phyloP scores from a whole-genome alignment of 805 yeast species.

The Wickerhamiella vanderwaltii region DNA sequence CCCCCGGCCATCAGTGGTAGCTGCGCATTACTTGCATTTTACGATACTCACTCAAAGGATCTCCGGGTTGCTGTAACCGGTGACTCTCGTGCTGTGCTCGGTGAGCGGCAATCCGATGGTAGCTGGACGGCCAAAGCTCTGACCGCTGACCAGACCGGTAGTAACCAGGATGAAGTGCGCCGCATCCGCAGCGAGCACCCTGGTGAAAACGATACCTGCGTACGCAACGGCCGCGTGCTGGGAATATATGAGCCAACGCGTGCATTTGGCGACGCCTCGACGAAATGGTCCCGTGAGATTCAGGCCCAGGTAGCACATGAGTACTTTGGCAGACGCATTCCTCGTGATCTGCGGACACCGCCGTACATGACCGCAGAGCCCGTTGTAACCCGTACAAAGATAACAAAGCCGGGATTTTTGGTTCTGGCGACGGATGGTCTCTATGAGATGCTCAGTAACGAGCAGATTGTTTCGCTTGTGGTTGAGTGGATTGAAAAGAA shows the following conservation, averaged over 20 bases:
- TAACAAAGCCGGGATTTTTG: constrained; percentile 67
- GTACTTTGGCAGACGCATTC: constrained; percentile 61
- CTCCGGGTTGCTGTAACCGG: constrained; percentile 92
- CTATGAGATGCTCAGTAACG: constrained; percentile 82
- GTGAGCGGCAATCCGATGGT: constrained; percentile 43
- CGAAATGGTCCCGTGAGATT: constrained; percentile 64
- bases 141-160: constrained; percentile 88
- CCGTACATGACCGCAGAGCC: constrained; percentile 98
- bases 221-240: constrained; percentile 74
- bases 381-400: constrained; percentile 68
- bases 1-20: constrained; percentile 95
- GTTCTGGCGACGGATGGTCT: constrained; percentile 92
- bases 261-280: constrained; percentile 95
- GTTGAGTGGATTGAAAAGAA: constrained; percentile 84
- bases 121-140: constrained; percentile 82
- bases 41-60: constrained; percentile 58
- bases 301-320: constrained; percentile 63
- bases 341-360: constrained; percentile 70
- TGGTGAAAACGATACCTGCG: constrained; percentile 60
- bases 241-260: constrained; percentile 92
- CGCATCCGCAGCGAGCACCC: constrained; percentile 84
- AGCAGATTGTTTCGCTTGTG: constrained; percentile 83
- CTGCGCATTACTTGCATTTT: constrained; percentile 79
- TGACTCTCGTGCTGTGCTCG: constrained; percentile 85
- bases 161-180: constrained; percentile 74